Conservation (phyloP, 2,329 filamentous ascomycete species). For the Botryosphaeria agaves region DNA sequence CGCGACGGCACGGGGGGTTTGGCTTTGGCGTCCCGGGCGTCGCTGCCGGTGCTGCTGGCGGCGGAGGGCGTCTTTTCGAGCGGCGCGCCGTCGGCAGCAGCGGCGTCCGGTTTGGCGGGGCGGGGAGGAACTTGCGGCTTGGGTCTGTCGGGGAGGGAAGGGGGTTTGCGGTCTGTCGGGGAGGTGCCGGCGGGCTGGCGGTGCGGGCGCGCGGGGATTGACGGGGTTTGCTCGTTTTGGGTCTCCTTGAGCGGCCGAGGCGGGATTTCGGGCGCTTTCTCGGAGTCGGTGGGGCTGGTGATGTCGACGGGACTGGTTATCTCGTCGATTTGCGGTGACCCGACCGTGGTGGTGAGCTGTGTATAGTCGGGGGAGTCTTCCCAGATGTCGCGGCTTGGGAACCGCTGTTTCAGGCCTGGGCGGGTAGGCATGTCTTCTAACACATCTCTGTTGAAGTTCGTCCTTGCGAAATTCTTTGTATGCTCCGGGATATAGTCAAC, state of each 20-base stretch:
- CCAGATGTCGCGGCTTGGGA: conserved; percentile 88
- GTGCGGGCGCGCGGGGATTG: neutral
- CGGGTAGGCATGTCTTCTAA: conserved; percentile 30
- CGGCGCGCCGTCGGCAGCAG: conserved; percentile 13
- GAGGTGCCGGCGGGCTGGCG: conserved; percentile 16
- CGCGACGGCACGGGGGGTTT: conserved; percentile 73
- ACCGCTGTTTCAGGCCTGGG: conserved; percentile 47
- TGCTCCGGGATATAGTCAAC: conserved; percentile 25
- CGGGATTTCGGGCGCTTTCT: conserved; percentile 11
- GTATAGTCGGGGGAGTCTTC: conserved; percentile 81
- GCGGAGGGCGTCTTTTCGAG: conserved; percentile 19
- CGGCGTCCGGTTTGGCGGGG: conserved; percentile 33
- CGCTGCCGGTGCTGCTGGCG: conserved; percentile 18
- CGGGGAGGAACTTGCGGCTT: conserved; percentile 47
- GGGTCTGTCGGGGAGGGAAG: conserved; percentile 37
- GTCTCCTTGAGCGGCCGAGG: conserved; percentile 14
- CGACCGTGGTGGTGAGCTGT: conserved; percentile 59
- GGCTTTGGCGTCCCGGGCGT: conserved; percentile 37
- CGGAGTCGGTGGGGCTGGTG: conserved; percentile 10
- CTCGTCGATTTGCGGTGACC: conserved; percentile 14
- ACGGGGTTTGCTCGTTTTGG: conserved; percentile 1
- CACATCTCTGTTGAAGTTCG: conserved; percentile 37
- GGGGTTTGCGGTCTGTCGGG: conserved; percentile 33
- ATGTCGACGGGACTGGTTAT: conserved; percentile 8
- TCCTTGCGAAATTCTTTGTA: conserved; percentile 40